Percentiles rank a stretch among this genome's conserved stretches.
Evolutionary conservation across 495 filamentous ascomycete species (phyloP).

Genomic region (Penicillium macrosclerotiorum): DNA sequence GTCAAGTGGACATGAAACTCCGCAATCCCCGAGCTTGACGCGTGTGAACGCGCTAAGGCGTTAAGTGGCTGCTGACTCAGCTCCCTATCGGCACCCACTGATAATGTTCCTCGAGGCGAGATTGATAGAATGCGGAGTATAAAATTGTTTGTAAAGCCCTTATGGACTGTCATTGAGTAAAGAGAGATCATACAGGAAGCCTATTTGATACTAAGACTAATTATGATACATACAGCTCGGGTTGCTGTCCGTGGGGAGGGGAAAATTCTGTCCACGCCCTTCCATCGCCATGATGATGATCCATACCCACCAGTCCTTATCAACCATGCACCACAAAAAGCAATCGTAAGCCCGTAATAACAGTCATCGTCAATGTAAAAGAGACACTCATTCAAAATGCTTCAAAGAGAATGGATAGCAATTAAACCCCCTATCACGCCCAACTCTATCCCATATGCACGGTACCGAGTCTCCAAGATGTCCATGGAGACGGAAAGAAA

Average conservation of each 20-base stretch:
- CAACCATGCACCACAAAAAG: too few relatives aligned
- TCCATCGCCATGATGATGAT: neutral
- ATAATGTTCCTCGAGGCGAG: neutral
- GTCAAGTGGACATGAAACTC: conserved; percentile 1
- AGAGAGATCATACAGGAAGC: too few relatives aligned
- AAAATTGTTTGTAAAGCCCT: too few relatives aligned
- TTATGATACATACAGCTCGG: conserved; percentile 15
- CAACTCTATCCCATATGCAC: conserved; percentile 2
- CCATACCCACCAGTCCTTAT: neutral
- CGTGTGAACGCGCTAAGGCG: conserved; percentile 18
- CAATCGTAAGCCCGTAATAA: conserved; percentile 3
- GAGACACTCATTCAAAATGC: conserved; percentile 3
- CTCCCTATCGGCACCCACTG: neutral
- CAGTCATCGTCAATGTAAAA: neutral
- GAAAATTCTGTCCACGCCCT: neutral
- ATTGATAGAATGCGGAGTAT: too few relatives aligned
- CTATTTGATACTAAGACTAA: conserved; percentile 16
- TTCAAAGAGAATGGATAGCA: conserved; percentile 4
- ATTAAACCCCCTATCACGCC: neutral
- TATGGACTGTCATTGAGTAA: too few relatives aligned
- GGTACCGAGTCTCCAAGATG: neutral
- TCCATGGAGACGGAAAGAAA: neutral
- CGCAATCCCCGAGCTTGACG: conserved; percentile 11
- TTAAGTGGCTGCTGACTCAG: conserved; percentile 28
- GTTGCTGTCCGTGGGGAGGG: conserved; percentile 1